phyloP scores from a whole-genome alignment of 2,329 filamentous ascomycete species.

The Calonectria multiphialidica region DNA sequence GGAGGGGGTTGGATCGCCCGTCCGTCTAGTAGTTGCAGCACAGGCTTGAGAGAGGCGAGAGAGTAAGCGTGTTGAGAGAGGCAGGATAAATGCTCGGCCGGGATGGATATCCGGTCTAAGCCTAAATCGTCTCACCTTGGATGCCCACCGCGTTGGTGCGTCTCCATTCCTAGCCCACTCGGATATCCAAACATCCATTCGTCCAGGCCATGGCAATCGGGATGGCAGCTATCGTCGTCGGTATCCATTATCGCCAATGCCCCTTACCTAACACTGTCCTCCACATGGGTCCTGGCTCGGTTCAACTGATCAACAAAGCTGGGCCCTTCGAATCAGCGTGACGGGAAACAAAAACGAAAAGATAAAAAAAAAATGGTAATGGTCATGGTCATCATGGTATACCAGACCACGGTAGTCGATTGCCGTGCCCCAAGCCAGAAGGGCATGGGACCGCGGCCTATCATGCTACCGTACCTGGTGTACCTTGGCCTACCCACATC shows the following conservation, averaged over 20 bases:
- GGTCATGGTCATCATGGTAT: not conserved
- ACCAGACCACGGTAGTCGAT: slow-evolving; percentile 17
- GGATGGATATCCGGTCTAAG: slow-evolving; percentile 37
- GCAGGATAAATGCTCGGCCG: slow-evolving; percentile 24
- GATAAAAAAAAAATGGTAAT: not conserved
- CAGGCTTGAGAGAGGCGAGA: not conserved
- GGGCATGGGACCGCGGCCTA: not conserved
- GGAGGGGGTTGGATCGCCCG: slow-evolving; percentile 7
- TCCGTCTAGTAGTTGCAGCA: not conserved
- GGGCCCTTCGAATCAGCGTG: not conserved
- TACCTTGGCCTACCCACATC: not conserved
- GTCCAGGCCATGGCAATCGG: slow-evolving; percentile 3
- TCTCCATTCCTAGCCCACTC: not conserved
- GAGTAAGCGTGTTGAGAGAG: not conserved
- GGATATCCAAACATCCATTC: slow-evolving; percentile 21
- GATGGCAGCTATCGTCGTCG: not conserved
- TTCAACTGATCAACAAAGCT: slow-evolving; percentile 12
- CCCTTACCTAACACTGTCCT: slow-evolving; percentile 4
- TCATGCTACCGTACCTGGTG: not conserved
- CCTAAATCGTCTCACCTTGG: slow-evolving; percentile 44
- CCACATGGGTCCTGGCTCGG: not conserved
- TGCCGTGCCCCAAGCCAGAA: slow-evolving; percentile 14
- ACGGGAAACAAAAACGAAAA: not conserved
- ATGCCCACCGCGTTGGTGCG: slow-evolving; percentile 18
- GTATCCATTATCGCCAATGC: slow-evolving; percentile 3